These are phyloP conservation scores for Aspergillus melleus DNA, from an alignment of 2,329 filamentous ascomycete species.

Conservation along the genomic window DNA sequence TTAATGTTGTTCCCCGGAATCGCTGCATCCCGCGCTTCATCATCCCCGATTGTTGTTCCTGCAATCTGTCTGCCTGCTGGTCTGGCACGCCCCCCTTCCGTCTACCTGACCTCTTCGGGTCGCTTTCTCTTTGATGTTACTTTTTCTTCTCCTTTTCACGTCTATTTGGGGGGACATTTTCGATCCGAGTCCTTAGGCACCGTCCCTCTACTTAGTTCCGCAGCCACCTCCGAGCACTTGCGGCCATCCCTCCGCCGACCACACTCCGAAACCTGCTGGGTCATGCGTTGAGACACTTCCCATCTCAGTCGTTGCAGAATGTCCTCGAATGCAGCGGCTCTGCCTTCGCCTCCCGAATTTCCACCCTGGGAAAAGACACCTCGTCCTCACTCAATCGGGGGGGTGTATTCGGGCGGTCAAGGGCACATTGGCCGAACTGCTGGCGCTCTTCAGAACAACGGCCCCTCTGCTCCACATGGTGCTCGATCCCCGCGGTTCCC, in stretches of 20 bases:
- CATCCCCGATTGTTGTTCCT: not conserved
- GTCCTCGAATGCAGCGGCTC: conserved; percentile 39
- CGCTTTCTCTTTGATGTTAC: not conserved
- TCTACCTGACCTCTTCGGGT: not conserved
- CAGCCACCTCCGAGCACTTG: conserved; percentile 1
- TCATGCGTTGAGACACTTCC: conserved; percentile 27
- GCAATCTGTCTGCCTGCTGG: not conserved
- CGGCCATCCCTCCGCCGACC: conserved; percentile 2
- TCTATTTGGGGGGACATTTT: not conserved
- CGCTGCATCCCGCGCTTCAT: not conserved
- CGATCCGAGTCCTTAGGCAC: not conserved
- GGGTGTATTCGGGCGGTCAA: conserved; percentile 27
- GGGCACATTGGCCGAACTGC: conserved; percentile 25
- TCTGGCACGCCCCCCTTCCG: not conserved
- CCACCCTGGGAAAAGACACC: conserved; percentile 32
- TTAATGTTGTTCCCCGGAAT: not conserved
- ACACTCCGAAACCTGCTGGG: conserved; percentile 9
- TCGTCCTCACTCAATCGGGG: conserved; percentile 29
- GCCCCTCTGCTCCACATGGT: conserved; percentile 14
- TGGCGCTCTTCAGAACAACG: conserved; percentile 26
- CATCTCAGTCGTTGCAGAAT: conserved; percentile 30
- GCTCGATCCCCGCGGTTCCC: conserved; percentile 31
- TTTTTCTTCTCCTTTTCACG: not conserved
- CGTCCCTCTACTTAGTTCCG: not conserved
- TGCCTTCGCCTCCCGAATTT: conserved; percentile 37